Conservation (phyloP, 192 early-diverging fungal genomes). For the Entomortierella beljakovae region DNA sequence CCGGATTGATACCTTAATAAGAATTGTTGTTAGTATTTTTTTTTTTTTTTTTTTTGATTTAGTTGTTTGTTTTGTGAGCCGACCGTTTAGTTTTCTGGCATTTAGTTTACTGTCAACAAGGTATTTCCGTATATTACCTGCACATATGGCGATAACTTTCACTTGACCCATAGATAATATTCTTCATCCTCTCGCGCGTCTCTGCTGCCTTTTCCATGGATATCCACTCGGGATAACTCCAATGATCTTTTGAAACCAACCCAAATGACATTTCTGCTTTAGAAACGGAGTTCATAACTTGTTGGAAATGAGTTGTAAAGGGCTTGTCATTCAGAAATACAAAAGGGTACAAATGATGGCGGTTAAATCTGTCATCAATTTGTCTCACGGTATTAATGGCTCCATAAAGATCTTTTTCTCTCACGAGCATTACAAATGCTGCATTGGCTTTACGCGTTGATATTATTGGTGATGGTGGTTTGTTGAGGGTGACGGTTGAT, state of each 20-base stretch:
- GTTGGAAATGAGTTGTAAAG: slow-evolving; percentile 78
- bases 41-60: neutral
- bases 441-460: slow-evolving; percentile 58
- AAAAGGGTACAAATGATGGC: slow-evolving; percentile 84
- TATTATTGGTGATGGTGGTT: slow-evolving; percentile 6
- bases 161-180: slow-evolving; percentile 70
- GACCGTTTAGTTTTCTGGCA: too few species aligned
- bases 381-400: slow-evolving; percentile 72
- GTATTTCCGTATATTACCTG: slow-evolving; percentile 49
- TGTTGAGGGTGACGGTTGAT: neutral
- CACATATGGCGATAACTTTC: slow-evolving; percentile 85
- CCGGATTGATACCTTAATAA: slow-evolving; percentile 74
- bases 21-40: neutral
- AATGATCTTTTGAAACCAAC: slow-evolving; percentile 75
- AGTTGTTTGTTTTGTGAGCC: too few species aligned
- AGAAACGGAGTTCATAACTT: slow-evolving; percentile 63
- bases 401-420: slow-evolving; percentile 75
- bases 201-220: slow-evolving; percentile 66
- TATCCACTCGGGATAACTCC: slow-evolving; percentile 87
- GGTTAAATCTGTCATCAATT: slow-evolving; percentile 87
- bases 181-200: slow-evolving; percentile 64
- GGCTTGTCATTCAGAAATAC: slow-evolving; percentile 87
- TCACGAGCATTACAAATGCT: slow-evolving; percentile 81
- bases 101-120: too few species aligned
- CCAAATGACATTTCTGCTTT: slow-evolving; percentile 73